Conservation (phyloP, 2,329 filamentous ascomycete species). For the Fusarium pseudograminearum region DNA sequence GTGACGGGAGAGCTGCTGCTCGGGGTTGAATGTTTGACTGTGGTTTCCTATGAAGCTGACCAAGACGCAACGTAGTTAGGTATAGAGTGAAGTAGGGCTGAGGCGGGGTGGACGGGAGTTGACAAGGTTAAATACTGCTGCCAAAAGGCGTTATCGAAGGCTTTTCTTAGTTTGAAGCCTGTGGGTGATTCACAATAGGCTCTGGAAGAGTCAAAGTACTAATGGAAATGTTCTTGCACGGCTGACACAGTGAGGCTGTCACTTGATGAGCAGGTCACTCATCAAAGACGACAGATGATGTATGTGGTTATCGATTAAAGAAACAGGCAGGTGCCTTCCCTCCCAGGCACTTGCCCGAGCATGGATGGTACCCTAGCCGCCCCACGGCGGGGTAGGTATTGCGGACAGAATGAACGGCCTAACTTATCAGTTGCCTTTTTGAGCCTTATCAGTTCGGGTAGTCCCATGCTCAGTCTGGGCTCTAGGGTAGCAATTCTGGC, state of each 20-base stretch:
- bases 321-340: slow-evolving; percentile 28
- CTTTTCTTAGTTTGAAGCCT: slow-evolving; percentile 1
- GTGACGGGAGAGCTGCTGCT: slow-evolving; percentile 41
- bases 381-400: slow-evolving; percentile 48
- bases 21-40: neutral
- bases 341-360: slow-evolving; percentile 16
- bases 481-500: slow-evolving; percentile 7
- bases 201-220: neutral
- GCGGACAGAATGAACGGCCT: neutral
- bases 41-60: slow-evolving; percentile 12
- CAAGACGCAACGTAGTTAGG: neutral
- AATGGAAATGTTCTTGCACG: slow-evolving; percentile 17
- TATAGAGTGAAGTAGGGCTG: slow-evolving; percentile 13
- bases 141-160: neutral
- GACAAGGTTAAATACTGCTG: slow-evolving; percentile 26
- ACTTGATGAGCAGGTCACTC: slow-evolving; percentile 42
- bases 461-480: neutral
- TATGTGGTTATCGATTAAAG: slow-evolving; percentile 34
- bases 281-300: slow-evolving; percentile 45
- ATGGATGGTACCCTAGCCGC: slow-evolving; percentile 10
- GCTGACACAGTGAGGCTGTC: slow-evolving; percentile 44
- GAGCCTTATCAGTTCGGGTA: slow-evolving; percentile 8
- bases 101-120: slow-evolving; percentile 32
- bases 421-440: slow-evolving; percentile 9
- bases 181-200: neutral